Base-by-base conservation (phyloP, 768 basidiomycete genomes). In the Rhizopogon vulgaris region DNA sequence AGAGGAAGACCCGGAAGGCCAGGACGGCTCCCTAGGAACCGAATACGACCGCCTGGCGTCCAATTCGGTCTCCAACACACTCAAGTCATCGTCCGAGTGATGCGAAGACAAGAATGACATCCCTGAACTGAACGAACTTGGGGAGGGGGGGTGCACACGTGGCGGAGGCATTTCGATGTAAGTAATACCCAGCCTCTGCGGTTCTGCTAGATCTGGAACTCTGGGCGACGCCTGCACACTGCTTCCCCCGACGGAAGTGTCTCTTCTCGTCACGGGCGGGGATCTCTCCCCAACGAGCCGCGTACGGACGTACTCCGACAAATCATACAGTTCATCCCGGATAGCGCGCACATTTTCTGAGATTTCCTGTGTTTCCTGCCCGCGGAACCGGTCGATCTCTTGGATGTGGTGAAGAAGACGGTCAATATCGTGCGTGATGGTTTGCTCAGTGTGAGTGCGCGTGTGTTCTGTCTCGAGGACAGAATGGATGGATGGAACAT, bases 271-370 rank as follows among this genome's bases (percentile, higher is more conserved):
- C 41, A 70, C 54, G 24, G 52, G 47, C 0, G 58, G 56, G 22
- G 53, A 15, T 28, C 56, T 51, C 52, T 61, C 57, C 46, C 56
- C 56, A 32, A 63, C 56, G 32, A 66, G 30, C 63, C 53, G 73
- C 15, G 72, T 74, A 52, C 75, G 80, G 15, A 86, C 65, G 54
- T 74, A 78, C 27, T 79, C 71, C 0, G 82, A 78, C 10, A 94
- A 72, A 41, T 83, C 80, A 11, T 73, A 74, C 3, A 95, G 70
- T 56, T 88, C 83, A 36, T 84, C 74, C 52, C 85, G 78, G 37
- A 96, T 79, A 0, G 82, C 78, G 48, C 78, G 78, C 4, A 95
- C 73, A 60, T 87, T 83, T 41, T 80, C 81, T 0, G 77, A 74
- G 7, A 94, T 62, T 14, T 84, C 83, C 25, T 78, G 73, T 28